phyloP scores from a whole-genome alignment of 164 flowering plant genomes.

The Dillenia suffruticosa region DNA sequence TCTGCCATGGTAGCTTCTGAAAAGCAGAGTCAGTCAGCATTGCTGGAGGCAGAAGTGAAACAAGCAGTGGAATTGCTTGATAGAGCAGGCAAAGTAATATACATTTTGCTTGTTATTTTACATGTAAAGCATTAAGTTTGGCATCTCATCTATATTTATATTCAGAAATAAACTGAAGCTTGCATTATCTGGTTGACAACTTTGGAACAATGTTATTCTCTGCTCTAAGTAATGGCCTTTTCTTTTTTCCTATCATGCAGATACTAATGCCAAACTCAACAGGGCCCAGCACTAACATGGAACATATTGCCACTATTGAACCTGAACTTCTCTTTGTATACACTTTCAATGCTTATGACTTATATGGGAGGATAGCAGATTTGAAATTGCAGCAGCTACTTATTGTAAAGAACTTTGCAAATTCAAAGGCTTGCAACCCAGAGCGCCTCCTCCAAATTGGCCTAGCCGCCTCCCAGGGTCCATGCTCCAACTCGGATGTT shows the following conservation, averaged over 20 bases:
- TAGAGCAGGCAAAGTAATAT: slow-evolving; percentile 76
- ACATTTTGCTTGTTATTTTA: not conserved
- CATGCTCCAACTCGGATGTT: slow-evolving; percentile 40
- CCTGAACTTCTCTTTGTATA: slow-evolving; percentile 49
- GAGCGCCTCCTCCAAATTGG: slow-evolving; percentile 29
- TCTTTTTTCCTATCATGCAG: slow-evolving; percentile 33
- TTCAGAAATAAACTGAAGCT: not conserved
- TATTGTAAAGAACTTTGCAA: slow-evolving; percentile 33
- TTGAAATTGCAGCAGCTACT: slow-evolving; percentile 40
- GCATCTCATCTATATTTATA: too few relatives aligned
- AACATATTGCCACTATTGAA: slow-evolving; percentile 31
- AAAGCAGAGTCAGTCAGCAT: slow-evolving; percentile 32
- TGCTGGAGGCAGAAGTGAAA: slow-evolving; percentile 53
- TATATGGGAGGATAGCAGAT: slow-evolving; percentile 53
- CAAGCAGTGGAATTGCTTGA: slow-evolving; percentile 63
- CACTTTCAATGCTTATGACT: slow-evolving; percentile 61
- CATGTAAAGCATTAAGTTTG: not conserved
- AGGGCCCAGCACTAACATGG: slow-evolving; percentile 16
- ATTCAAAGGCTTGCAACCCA: slow-evolving; percentile 22
- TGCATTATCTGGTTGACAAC: not conserved
- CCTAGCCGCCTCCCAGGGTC: slow-evolving; percentile 23
- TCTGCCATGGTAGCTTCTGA: slow-evolving; percentile 68
- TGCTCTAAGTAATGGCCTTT: too few relatives aligned
- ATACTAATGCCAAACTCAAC: slow-evolving; percentile 35
- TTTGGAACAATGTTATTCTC: too few relatives aligned